Conservation (phyloP, 2,329 filamentous ascomycete genomes). For the Cercospora sojina region DNA sequence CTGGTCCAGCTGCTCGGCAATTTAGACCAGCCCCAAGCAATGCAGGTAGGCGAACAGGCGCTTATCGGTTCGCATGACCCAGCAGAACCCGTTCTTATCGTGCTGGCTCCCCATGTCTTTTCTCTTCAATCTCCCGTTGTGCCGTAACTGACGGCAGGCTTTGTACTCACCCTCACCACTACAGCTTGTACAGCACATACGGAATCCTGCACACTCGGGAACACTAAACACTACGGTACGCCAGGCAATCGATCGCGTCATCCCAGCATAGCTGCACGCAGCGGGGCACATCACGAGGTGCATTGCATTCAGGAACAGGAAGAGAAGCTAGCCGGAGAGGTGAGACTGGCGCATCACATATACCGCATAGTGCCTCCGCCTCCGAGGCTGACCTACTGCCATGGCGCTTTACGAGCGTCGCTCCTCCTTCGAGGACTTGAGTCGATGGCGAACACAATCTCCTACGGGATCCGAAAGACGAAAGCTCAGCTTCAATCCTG, state of each 20-base stretch:
- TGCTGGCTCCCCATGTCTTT: background rate
- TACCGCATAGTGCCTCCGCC: background rate
- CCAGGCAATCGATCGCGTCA: conserved; percentile 9
- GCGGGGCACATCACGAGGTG: conserved; percentile 11
- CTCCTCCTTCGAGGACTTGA: conserved; percentile 31
- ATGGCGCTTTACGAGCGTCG: conserved; percentile 34
- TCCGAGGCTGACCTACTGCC: background rate
- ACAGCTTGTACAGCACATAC: background rate
- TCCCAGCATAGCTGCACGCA: conserved; percentile 6
- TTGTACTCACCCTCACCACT: background rate
- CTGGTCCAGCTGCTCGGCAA: background rate
- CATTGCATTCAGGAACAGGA: conserved; percentile 8
- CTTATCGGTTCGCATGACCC: background rate
- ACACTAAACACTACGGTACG: conserved; percentile 5
- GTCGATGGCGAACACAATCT: conserved; percentile 33
- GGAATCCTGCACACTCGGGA: background rate
- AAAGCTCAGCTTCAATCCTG: conserved; percentile 52
- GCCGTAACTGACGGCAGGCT: background rate
- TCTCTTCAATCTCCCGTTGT: background rate
- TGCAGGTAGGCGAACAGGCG: background rate
- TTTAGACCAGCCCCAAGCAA: background rate
- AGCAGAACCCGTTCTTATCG: background rate
- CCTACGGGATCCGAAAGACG: conserved; percentile 43
- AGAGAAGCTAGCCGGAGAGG: background rate
- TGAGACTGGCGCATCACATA: background rate